Base-by-base conservation (phyloP, 768 basidiomycete species). In the Phlebiopsis gigantea region DNA sequence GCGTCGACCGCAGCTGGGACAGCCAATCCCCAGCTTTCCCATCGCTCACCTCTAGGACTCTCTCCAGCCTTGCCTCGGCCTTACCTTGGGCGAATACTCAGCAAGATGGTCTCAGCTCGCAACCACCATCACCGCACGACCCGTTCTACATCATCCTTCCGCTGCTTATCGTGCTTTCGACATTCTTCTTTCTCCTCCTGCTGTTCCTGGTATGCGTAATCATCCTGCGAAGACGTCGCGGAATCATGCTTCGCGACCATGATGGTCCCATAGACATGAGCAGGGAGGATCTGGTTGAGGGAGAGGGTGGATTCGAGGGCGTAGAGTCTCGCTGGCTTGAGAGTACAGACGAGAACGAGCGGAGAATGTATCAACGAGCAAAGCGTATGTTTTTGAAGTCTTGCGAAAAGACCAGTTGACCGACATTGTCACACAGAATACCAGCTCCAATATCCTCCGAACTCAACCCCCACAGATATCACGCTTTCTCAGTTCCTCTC, bases 401-500 rank as follows among this genome's bases (percentile, higher is more conserved):
- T 25, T 48, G 39, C 49, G 34, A 49, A 49, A 53, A 52, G 24
- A 58, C 56, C 61, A 19, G 51, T 28, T 29, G 51, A 43, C 42
- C 48, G 17, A n/a, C 50, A 41, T 30, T 24, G 34, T 24, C 22
- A 17, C 29, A 17, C 58, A 93, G 91, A 90, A 51, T 87, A 84
- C 68, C 91, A 93, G 67, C 59, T 85, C 24, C 87, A 90, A 69
- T 95, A 95, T 71, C 92, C 90, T 4, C 95, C 97, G 29, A 93
- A 96, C 68, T 98, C 97, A n/a, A 78, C 88, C 44, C 92, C 95
- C 22, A 95, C 96, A 51, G 97, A 99, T 71, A 98, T 99, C 72
- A 99, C 96, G 0, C 78, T 99, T 53, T 96, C 96, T 8, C 97
- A 99, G 67, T 98, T 98, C 73, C 85, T 99, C 21, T 94, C 95